These are phyloP conservation scores for Xylaria palmicola DNA, from an alignment of 495 filamentous ascomycete genomes.

Conservation along the genomic window DNA sequence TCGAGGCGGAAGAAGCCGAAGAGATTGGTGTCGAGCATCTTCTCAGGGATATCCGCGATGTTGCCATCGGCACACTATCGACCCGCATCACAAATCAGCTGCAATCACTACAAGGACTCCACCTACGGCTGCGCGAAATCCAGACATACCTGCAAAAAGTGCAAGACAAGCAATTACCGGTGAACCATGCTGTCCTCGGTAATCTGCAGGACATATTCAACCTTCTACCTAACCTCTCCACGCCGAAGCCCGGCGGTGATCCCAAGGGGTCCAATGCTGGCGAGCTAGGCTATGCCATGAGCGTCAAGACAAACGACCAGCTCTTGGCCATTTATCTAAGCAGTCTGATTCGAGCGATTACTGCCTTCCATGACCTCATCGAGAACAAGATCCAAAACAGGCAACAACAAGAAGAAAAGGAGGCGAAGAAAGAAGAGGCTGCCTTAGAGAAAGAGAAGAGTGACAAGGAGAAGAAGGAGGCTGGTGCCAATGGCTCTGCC, in stretches of 20 bases:
- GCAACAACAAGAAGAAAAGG: constrained; percentile 93
- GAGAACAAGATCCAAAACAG: constrained; percentile 99
- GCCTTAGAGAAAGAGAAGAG: constrained; percentile 42
- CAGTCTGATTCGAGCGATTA: constrained; percentile 94
- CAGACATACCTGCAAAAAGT: constrained; percentile 95
- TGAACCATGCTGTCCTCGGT: constrained; percentile 96
- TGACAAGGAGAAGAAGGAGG: constrained; percentile 63
- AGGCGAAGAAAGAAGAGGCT: constrained; percentile 74
- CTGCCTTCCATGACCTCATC: constrained; percentile 97
- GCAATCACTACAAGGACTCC: constrained; percentile 93
- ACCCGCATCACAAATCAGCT: constrained; percentile 97
- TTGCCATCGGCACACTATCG: constrained; percentile 96
- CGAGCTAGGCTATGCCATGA: constrained; percentile 92
- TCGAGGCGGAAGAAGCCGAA: constrained; percentile 98
- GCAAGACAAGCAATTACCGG: constrained; percentile 82
- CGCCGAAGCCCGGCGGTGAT: constrained; percentile 60
- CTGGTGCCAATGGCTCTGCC: constrained; percentile 52
- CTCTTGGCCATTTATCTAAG: constrained; percentile 96
- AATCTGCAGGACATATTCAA: constrained; percentile 99
- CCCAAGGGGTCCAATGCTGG: constrained; percentile 62
- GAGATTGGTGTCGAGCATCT: constrained; percentile 99
- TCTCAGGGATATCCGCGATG: constrained; percentile 95
- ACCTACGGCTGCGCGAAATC: constrained; percentile 93
- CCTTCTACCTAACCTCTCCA: constrained; percentile 92
- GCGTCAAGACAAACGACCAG: constrained; percentile 98